phyloP scores from a whole-genome alignment of 441 rosid species.

The Syzygium syzygioides region DNA sequence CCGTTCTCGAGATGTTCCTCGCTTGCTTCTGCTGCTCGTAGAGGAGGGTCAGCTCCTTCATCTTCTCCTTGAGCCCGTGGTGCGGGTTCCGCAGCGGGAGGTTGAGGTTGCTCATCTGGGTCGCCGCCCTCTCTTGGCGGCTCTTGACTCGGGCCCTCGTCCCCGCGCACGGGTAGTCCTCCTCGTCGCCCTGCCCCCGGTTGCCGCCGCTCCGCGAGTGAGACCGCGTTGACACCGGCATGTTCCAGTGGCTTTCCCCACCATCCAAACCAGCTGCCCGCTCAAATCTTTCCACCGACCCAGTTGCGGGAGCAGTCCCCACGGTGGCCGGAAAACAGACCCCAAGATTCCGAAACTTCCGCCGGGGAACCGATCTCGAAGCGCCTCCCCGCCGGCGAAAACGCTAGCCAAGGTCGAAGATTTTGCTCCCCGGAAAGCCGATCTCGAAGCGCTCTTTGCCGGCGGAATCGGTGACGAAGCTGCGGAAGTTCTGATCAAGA shows the following conservation, averaged over 20 bases:
- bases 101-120: background rate
- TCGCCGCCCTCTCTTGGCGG: background rate
- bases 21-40: constrained; percentile 22
- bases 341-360: background rate
- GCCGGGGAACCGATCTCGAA: background rate
- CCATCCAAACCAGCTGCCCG: constrained; percentile 29
- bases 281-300: constrained; percentile 3
- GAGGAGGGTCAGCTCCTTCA: constrained; percentile 15
- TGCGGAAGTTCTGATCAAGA: background rate
- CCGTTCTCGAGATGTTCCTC: constrained; percentile 30
- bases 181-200: background rate
- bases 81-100: constrained; percentile 10
- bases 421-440: background rate
- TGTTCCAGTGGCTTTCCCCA: constrained; percentile 24
- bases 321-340: constrained; percentile 3
- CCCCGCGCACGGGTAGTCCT: constrained; percentile 9
- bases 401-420: background rate
- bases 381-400: background rate
- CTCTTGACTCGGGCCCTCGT: constrained; percentile 10
- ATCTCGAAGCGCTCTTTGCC: background rate
- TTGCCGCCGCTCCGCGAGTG: constrained; percentile 19
- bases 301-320: constrained; percentile 11
- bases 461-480: background rate
- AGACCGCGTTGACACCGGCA: constrained; percentile 87
- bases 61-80: constrained; percentile 17